Base-by-base conservation (phyloP, 192 early-diverging fungal genomes). In the Coemansia sp. region DNA sequence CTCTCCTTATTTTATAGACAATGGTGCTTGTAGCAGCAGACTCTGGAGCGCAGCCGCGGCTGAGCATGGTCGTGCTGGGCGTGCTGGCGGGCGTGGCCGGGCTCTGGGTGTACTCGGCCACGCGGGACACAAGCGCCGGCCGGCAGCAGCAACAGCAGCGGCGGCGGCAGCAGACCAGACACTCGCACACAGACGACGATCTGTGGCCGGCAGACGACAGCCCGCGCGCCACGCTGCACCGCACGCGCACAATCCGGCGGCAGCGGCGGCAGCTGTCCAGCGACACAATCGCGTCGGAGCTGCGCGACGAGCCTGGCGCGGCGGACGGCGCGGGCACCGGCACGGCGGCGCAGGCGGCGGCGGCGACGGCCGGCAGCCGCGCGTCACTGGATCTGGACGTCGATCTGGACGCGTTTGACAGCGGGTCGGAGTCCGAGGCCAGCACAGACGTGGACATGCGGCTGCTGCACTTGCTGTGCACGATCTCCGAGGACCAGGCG, bases 401-500 rank as follows among this genome's bases (percentile, higher is more conserved):
- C 19, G 27, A 49, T 15, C 28, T 25, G 19, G 17, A 42, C 10
- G 40, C 22, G 46, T 22, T 8, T 17, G 40, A 42, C 14, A 48
- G 14, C 6, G 56, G 38, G 17, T 32, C 42, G 1, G 53, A 43
- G 15, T 54, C 20, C 8, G 58, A 49, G 9, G 46, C 25, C 17
- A 15, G 21, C 15, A 47, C 40, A 4, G 35, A 58, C 15, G 73
- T 70, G 11, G 78, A 79, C 52, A 75, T 79, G 39, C 64, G 75
- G 26, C 62, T 80, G 7, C 65, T 96, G 55, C 73, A 83, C 10
- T 62, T 98, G 7, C 64, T 98, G 11, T 85, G 89, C 55, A 81
- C 90, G 4, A 91, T 96, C 36, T 84, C 91, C 1, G 90, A 95
- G 52, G 89, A 94, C 58, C 89, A 94, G 59, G 81, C 91, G 8